Conservation (phyloP, 176 grass and related monocot species). For the Rhipidocladum racemiflorum region DNA sequence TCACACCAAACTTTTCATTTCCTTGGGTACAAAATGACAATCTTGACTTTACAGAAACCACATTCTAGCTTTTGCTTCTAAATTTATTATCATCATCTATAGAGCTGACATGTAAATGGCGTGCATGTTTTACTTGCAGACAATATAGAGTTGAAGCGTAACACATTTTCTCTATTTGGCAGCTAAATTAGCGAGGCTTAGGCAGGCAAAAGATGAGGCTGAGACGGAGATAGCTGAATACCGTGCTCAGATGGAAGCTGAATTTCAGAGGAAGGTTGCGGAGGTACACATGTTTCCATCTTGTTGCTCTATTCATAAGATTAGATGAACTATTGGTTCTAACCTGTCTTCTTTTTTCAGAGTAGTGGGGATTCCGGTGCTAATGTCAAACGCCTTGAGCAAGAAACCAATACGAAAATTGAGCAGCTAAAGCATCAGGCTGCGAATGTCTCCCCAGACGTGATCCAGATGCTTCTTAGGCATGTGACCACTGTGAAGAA, state of each 20-base stretch:
- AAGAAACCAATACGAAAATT: slow-evolving; percentile 60
- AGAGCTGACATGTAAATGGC: background rate
- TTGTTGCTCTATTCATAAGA: too few species aligned
- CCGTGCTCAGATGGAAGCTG: slow-evolving; percentile 65
- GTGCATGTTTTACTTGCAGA: background rate
- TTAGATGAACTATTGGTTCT: background rate
- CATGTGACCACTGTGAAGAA: slow-evolving; percentile 71
- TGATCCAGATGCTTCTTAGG: slow-evolving; percentile 68
- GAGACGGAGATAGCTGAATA: slow-evolving; percentile 74
- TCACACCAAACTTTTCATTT: background rate
- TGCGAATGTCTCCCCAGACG: slow-evolving; percentile 48
- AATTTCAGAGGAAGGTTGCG: slow-evolving; percentile 71
- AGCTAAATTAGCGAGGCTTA: slow-evolving; percentile 78
- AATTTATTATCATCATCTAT: background rate
- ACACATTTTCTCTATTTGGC: slow-evolving; percentile 14
- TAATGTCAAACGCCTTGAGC: slow-evolving; percentile 69
- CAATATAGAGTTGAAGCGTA: background rate
- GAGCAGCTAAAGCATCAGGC: slow-evolving; percentile 47
- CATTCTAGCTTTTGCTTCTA: background rate
- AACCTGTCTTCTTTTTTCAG: slow-evolving; percentile 22
- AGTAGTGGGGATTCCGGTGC: slow-evolving; percentile 66
- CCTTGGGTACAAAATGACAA: background rate
- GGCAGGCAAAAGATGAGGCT: slow-evolving; percentile 90
- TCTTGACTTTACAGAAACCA: background rate
- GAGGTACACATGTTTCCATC: slow-evolving; percentile 41